Conservation (phyloP, 2,329 filamentous ascomycete genomes). For the Penicillium brasilianum region DNA sequence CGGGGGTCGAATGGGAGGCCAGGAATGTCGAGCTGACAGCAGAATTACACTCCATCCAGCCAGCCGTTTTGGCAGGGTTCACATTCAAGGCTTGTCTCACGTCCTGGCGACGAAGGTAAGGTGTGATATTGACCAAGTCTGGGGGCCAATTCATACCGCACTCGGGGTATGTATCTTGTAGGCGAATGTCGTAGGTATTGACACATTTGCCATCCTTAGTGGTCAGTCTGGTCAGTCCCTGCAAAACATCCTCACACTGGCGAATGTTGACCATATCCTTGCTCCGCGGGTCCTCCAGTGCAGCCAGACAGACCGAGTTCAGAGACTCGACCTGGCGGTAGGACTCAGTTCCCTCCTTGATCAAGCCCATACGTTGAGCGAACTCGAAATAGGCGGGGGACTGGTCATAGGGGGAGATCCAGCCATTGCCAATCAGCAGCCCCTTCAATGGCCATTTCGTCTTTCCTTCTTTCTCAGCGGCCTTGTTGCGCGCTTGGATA, state of each 20-base stretch:
- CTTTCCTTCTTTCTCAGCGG: slow-evolving; percentile 43
- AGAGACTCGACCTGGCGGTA: slow-evolving; percentile 71
- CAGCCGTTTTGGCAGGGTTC: slow-evolving; percentile 77
- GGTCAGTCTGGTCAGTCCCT: slow-evolving; percentile 71
- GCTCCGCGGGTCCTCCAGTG: slow-evolving; percentile 63
- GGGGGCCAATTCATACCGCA: slow-evolving; percentile 99
- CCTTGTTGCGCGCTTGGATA: slow-evolving; percentile 84
- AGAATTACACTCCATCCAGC: slow-evolving; percentile 90
- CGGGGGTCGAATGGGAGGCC: slow-evolving; percentile 71
- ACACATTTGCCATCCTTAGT: slow-evolving; percentile 67
- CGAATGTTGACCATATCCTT: slow-evolving; percentile 68
- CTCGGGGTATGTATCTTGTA: slow-evolving; percentile 77
- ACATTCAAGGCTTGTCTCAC: slow-evolving; percentile 83
- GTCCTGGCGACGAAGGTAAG: slow-evolving; percentile 82
- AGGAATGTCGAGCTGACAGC: slow-evolving; percentile 75
- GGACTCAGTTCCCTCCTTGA: slow-evolving; percentile 68
- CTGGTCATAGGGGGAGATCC: slow-evolving; percentile 90
- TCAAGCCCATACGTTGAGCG: slow-evolving; percentile 75
- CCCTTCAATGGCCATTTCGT: slow-evolving; percentile 78
- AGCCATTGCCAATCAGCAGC: slow-evolving; percentile 93
- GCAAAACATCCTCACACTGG: slow-evolving; percentile 78
- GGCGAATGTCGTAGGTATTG: slow-evolving; percentile 97
- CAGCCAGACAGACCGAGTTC: slow-evolving; percentile 69
- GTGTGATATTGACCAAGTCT: slow-evolving; percentile 75
- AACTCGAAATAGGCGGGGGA: slow-evolving; percentile 86